Conservation (phyloP, 495 filamentous ascomycete genomes). For the Pyronema omphalodes region DNA sequence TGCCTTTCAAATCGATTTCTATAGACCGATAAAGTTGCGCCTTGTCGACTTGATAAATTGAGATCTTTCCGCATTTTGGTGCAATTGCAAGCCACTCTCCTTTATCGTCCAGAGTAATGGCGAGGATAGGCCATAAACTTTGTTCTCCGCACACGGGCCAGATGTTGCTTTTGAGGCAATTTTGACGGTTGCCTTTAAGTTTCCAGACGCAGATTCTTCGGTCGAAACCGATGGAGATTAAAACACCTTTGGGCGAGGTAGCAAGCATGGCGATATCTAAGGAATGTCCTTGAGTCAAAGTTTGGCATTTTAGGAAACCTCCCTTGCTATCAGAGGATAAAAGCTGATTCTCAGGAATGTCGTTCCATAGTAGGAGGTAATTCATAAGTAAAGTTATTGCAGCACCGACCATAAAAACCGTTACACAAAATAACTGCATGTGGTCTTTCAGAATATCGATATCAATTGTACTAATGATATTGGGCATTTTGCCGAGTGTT, state of each 20-base stretch:
- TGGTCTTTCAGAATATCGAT: slow-evolving; percentile 41
- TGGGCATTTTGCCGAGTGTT: slow-evolving; percentile 13
- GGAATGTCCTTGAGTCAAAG: slow-evolving; percentile 39
- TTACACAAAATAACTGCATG: slow-evolving; percentile 35
- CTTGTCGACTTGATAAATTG: slow-evolving; percentile 39
- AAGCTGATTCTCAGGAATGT: slow-evolving; percentile 25
- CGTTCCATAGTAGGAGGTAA: slow-evolving; percentile 40
- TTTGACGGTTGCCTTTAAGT: slow-evolving; percentile 26
- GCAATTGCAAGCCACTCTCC: slow-evolving; percentile 46
- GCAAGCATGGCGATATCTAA: slow-evolving; percentile 45
- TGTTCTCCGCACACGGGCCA: slow-evolving; percentile 20
- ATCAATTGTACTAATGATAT: slow-evolving; percentile 23
- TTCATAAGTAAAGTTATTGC: slow-evolving; percentile 46
- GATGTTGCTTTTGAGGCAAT: slow-evolving; percentile 18
- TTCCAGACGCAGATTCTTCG: slow-evolving; percentile 42
- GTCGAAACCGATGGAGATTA: slow-evolving; percentile 50
- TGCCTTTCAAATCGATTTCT: slow-evolving; percentile 32
- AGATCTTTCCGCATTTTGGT: slow-evolving; percentile 34
- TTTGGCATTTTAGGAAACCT: slow-evolving; percentile 36
- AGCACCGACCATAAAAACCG: slow-evolving; percentile 35
- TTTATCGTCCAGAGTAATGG: slow-evolving; percentile 39
- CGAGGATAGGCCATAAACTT: slow-evolving; percentile 34
- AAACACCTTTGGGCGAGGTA: slow-evolving; percentile 36
- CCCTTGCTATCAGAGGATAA: slow-evolving; percentile 28
- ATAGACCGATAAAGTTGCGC: slow-evolving; percentile 32